Base-by-base conservation (phyloP, 495 filamentous ascomycete species). In the Cairneyella variabilis region DNA sequence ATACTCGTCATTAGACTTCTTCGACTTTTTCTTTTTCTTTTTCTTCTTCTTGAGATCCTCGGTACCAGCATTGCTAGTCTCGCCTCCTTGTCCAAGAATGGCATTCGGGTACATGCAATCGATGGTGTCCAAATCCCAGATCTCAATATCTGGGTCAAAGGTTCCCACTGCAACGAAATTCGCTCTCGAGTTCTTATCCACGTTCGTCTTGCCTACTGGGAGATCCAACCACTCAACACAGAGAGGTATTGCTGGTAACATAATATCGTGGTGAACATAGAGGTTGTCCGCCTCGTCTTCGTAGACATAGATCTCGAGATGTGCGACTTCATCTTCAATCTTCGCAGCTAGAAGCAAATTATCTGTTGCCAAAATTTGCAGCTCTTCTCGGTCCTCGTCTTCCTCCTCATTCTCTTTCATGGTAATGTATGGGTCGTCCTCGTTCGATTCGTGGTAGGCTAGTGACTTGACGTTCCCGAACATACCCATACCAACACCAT, bases 221-320 rank as follows among this genome's bases (percentile, higher is more conserved):
- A 95, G 71, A 66, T 96, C 86, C 17, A 99, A 71, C 93, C 93
- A 99, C 72, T 99, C 93, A 30, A 96, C 76, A 65, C 89, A 92
- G 12, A 99, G 81, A 2, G 93, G 93, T 69, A 97, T 95, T 26
- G 91, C 91, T 16, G 93, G 93, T 36, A 99, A 83, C 93, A 99
- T 97, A 61, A 99, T 95, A 64, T 99, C 93, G 75, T 99, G 95
- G 73, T 99, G 93, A 9, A 97, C 91, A 67, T 97, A 99, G 32
- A 99, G 83, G 69, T 99, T 97, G 64, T 95, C 93, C 9, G 83
- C 90, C 50, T 66, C 72, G 63, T 97, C 95, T 69, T 98, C 95
- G 68, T 98, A 98, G 25, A 98, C 90, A 66, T 97, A 97, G 39
- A 97, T 84, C 66, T 97, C 95, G 17, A 99, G 78, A 71, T 97